A percentile compares a stretch with the other conserved stretches of the same genome.
phyloP scores from a whole-genome alignment of 139 green algal species.

The Chara braunii region DNA sequence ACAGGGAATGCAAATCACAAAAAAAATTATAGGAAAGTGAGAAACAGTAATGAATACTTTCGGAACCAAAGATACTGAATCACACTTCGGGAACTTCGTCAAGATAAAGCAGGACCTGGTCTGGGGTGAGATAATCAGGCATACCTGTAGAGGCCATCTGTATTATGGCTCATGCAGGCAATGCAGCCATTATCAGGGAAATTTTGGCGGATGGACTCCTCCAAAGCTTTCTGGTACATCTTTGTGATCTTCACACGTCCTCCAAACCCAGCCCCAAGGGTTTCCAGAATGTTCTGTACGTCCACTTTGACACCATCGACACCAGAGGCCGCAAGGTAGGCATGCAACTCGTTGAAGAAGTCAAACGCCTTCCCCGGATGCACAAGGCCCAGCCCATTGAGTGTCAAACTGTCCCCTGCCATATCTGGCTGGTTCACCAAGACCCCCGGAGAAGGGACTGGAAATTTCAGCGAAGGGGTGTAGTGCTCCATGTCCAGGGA shows the following conservation, averaged over 20 bases:
- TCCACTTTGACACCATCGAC: conserved; percentile 88
- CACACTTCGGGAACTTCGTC: too few relatives aligned
- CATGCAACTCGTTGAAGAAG: conserved; percentile 86
- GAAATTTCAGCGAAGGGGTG: conserved; percentile 29
- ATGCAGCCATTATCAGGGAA: conserved; percentile 86
- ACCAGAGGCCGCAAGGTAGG: conserved; percentile 62
- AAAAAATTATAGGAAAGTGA: too few relatives aligned
- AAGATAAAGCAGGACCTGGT: too few relatives aligned
- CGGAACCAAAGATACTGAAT: too few relatives aligned
- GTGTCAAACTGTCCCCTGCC: conserved; percentile 53
- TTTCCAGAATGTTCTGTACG: conserved; percentile 50
- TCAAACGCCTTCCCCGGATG: conserved; percentile 17
- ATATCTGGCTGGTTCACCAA: conserved; percentile 75
- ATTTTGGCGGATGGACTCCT: conserved; percentile 63
- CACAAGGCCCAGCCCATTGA: conserved; percentile 69
- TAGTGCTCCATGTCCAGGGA: conserved; percentile 14
- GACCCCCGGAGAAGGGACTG: conserved; percentile 43
- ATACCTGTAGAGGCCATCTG: conserved; percentile 80
- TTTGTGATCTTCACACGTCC: conserved; percentile 54
- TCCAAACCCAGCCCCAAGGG: conserved; percentile 48
- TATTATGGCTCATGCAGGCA: conserved; percentile 99
- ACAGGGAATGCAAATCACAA: too few relatives aligned
- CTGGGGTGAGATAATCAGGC: too few relatives aligned
- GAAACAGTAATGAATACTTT: too few relatives aligned
- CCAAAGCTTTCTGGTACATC: conserved; percentile 39